phyloP scores from a whole-genome alignment of 177 flowering plant species.

The Vitis hybrid region DNA sequence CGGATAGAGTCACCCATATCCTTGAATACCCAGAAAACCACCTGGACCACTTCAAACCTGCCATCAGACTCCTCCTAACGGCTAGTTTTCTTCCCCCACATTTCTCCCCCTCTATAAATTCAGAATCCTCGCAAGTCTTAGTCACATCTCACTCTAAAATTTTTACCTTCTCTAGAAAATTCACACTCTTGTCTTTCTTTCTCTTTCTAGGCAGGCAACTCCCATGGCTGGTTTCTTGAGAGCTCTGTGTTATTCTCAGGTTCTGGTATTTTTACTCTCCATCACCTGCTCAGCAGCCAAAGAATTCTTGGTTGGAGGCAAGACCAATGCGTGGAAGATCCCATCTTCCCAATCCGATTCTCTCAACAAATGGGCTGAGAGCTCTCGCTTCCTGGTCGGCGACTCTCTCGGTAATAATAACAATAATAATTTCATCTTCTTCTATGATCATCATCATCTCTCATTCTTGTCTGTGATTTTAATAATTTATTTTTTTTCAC shows the following conservation, averaged over 20 bases:
- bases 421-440: not conserved
- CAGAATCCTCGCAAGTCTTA: no score
- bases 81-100: no score
- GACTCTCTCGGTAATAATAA: constrained; percentile 56
- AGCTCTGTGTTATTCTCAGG: constrained; percentile 6
- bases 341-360: constrained; percentile 61
- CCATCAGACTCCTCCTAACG: no score
- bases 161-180: no score
- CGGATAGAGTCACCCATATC: no score
- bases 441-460: not conserved
- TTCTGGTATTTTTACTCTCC: constrained; percentile 27
- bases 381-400: constrained; percentile 53
- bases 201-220: not conserved
- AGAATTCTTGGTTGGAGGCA: constrained; percentile 61
- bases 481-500: not conserved
- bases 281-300: constrained; percentile 41
- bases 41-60: no score
- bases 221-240: constrained; percentile 25
- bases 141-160: no score
- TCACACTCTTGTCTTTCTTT: not conserved
- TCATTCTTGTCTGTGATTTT: not conserved
- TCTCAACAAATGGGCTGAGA: constrained; percentile 67
- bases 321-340: constrained; percentile 51
- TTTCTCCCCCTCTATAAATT: no score
- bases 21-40: no score